Evolutionary conservation across 1,284 basidiomycete species (phyloP).

Genomic region (Malassezia equina): DNA sequence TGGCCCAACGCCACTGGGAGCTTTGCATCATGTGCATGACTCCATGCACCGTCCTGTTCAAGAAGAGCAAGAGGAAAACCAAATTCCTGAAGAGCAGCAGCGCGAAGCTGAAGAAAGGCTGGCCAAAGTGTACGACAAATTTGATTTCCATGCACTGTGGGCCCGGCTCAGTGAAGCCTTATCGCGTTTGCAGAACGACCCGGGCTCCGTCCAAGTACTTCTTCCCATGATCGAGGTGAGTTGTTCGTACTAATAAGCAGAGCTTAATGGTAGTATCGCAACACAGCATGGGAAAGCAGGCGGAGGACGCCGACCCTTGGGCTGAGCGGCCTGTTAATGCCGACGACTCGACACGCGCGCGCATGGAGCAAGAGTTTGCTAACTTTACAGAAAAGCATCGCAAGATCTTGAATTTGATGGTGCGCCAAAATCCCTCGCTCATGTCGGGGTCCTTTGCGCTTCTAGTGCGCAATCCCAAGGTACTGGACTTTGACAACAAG

Average conservation of each 20-base stretch:
- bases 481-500: slow-evolving; percentile 99
- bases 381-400: slow-evolving; percentile 87
- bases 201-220: slow-evolving; percentile 40
- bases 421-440: slow-evolving; percentile 89
- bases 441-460: slow-evolving; percentile 98
- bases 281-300: slow-evolving; percentile 52
- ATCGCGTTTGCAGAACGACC: slow-evolving; percentile 36
- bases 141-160: slow-evolving; percentile 42
- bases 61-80: neutral
- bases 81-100: neutral
- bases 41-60: neutral
- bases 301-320: slow-evolving; percentile 12
- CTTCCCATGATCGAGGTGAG: slow-evolving; percentile 41
- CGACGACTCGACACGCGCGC: slow-evolving; percentile 25
- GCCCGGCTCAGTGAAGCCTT: slow-evolving; percentile 37
- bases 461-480: slow-evolving; percentile 85
- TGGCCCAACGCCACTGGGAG: neutral
- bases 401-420: slow-evolving; percentile 92
- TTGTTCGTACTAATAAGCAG: slow-evolving; percentile 5
- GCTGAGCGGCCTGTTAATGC: slow-evolving; percentile 7
- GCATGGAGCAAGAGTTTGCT: slow-evolving; percentile 72
- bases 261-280: slow-evolving; percentile 93
- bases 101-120: slow-evolving; percentile 47
- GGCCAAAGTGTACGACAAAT: slow-evolving; percentile 41
- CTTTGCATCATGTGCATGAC: neutral